phyloP scores from a whole-genome alignment of 768 basidiomycete species.

The Cystobasidium onofrii region DNA sequence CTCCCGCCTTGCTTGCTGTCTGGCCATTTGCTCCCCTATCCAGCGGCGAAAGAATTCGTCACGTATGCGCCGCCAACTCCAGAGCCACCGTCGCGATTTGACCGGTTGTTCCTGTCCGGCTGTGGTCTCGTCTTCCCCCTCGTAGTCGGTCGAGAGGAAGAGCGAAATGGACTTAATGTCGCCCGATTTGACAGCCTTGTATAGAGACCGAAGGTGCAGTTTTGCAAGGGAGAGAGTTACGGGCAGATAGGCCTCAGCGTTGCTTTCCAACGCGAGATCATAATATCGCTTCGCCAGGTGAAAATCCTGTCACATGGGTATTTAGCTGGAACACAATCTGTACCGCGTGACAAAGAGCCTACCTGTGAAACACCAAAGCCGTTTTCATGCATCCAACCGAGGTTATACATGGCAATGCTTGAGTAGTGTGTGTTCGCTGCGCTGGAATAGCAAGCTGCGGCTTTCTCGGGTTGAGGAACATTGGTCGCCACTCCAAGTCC shows the following conservation, averaged over 20 bases:
- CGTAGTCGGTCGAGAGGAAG: constrained; percentile 34
- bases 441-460: constrained; percentile 85
- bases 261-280: constrained; percentile 78
- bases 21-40: constrained; percentile 27
- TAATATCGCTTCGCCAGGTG: constrained; percentile 94
- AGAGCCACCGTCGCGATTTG: neutral
- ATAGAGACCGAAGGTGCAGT: constrained; percentile 71
- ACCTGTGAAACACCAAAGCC: constrained; percentile 85
- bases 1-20: constrained; percentile 6
- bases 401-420: constrained; percentile 93
- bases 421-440: constrained; percentile 87
- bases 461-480: constrained; percentile 66
- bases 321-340: neutral
- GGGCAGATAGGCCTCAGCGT: constrained; percentile 79
- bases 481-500: constrained; percentile 66
- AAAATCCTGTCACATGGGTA: constrained; percentile 59
- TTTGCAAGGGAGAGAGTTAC: constrained; percentile 72
- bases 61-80: constrained; percentile 18
- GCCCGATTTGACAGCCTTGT: constrained; percentile 35
- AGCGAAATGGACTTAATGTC: constrained; percentile 34
- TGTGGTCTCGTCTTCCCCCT: constrained; percentile 13
- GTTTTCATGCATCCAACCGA: constrained; percentile 99
- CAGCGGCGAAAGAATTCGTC: constrained; percentile 20
- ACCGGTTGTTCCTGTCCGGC: neutral
- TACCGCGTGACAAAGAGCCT: constrained; percentile 33